A percentile compares a stretch with the other conserved stretches of the same genome.
phyloP scores from a whole-genome alignment of 2,329 filamentous ascomycete species.

The Epichloe festucae region DNA sequence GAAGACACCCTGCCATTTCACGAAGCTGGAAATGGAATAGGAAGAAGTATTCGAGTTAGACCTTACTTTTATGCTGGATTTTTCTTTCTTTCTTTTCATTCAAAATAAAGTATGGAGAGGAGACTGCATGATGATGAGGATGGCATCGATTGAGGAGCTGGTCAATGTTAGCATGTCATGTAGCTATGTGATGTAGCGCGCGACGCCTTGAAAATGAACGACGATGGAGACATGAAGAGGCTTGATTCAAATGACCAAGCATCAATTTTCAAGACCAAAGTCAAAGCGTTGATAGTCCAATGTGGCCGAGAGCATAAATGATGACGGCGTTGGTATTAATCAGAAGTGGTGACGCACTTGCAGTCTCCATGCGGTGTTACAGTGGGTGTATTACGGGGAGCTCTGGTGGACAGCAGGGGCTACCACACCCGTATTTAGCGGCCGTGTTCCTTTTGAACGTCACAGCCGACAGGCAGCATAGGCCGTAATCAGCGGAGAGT shows the following conservation, averaged over 20 bases:
- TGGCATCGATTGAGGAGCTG: background rate
- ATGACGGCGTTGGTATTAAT: too few relatives aligned
- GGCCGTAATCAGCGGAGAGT: too few relatives aligned
- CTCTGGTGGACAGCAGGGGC: too few relatives aligned
- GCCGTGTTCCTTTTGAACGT: too few relatives aligned
- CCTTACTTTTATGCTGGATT: background rate
- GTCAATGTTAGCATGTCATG: conserved; percentile 3
- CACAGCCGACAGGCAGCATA: too few relatives aligned
- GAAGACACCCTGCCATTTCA: background rate
- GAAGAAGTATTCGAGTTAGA: background rate
- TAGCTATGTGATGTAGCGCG: conserved; percentile 1
- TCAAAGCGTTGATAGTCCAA: too few relatives aligned
- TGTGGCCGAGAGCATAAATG: too few relatives aligned
- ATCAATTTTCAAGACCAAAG: background rate
- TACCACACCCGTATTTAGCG: too few relatives aligned
- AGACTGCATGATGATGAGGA: background rate
- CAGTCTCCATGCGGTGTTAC: too few relatives aligned
- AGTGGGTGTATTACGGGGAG: too few relatives aligned
- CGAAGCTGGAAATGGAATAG: background rate
- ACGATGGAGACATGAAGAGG: conserved; percentile 1
- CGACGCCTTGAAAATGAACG: conserved; percentile 3
- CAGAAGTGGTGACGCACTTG: too few relatives aligned
- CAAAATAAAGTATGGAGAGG: background rate
- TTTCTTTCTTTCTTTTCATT: too few relatives aligned
- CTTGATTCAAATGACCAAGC: background rate